These are phyloP conservation scores for Phylloporus sp. DNA, from an alignment of 768 basidiomycete species.

Conservation along the genomic window DNA sequence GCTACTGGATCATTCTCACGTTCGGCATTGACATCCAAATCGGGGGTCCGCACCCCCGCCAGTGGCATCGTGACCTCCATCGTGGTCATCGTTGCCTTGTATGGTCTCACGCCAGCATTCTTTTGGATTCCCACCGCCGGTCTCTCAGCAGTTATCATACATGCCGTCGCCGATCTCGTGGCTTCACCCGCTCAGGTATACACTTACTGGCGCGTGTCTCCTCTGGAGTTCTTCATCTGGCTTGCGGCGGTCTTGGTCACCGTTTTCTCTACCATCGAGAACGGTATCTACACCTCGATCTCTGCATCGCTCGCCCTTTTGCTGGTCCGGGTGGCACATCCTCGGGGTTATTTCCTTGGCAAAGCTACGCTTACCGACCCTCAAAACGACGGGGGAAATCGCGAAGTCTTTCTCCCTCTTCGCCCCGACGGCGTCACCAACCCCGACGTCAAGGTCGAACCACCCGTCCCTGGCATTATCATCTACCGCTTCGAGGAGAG, in stretches of 20 bases:
- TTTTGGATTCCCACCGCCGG: conserved; percentile 81
- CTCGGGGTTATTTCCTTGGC: conserved; percentile 88
- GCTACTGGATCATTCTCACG: conserved; percentile 98
- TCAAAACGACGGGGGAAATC: conserved; percentile 33
- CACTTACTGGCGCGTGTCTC: conserved; percentile 90
- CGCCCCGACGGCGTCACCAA: conserved; percentile 56
- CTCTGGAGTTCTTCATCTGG: conserved; percentile 90
- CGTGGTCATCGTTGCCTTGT: conserved; percentile 89
- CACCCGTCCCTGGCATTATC: conserved; percentile 82
- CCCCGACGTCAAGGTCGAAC: conserved; percentile 61
- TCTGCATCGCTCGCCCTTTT: conserved; percentile 73
- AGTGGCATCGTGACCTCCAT: conserved; percentile 83
- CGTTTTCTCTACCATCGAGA: conserved; percentile 89
- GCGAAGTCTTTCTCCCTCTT: conserved; percentile 85
- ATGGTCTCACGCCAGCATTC: conserved; percentile 90
- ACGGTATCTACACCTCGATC: conserved; percentile 88
- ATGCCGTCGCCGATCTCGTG: conserved; percentile 85
- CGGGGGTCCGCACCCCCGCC: conserved; percentile 92
- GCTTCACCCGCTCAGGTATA: conserved; percentile 79
- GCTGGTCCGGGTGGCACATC: conserved; percentile 80
- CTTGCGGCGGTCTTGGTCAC: conserved; percentile 82
- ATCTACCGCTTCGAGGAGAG: conserved; percentile 92
- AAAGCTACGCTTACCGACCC: conserved; percentile 57
- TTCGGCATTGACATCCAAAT: conserved; percentile 93
- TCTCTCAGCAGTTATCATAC: conserved; percentile 93